phyloP scores from a whole-genome alignment of 176 grass and related monocot genomes.

The Puya raimondii region DNA sequence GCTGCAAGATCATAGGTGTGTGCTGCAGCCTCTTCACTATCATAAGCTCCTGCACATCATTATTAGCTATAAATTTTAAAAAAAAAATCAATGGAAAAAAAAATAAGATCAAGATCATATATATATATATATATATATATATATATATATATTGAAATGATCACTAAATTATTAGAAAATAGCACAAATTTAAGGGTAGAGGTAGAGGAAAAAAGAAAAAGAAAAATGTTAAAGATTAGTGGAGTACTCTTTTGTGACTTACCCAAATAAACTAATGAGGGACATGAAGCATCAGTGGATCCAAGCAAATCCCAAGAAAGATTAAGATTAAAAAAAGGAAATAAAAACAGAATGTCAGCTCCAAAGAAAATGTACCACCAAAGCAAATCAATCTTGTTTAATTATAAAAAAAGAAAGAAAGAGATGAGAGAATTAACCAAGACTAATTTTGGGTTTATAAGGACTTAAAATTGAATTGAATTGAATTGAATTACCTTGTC shows the following conservation, averaged over 20 bases:
- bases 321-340: neutral
- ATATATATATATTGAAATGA: neutral
- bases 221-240: conserved; percentile 26
- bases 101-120: no score
- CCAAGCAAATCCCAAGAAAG: conserved; percentile 39
- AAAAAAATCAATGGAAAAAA: no score
- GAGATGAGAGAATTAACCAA: neutral
- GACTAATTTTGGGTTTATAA: neutral
- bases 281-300: conserved; percentile 33
- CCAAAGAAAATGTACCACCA: conserved; percentile 36
- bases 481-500: conserved; percentile 50
- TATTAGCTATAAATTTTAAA: no score
- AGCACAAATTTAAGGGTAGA: neutral
- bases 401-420: neutral
- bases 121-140: no score
- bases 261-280: conserved; percentile 50
- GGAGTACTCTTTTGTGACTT: conserved; percentile 29
- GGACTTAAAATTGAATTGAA: neutral
- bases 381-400: conserved; percentile 6
- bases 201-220: neutral
- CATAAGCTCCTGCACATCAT: conserved; percentile 65
- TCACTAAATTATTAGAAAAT: neutral
- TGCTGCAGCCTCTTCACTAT: conserved; percentile 70
- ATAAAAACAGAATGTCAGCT: conserved; percentile 43
- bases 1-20: conserved; percentile 79